Base-by-base conservation (phyloP, 768 basidiomycete genomes). In the Mycena capillaripes region DNA sequence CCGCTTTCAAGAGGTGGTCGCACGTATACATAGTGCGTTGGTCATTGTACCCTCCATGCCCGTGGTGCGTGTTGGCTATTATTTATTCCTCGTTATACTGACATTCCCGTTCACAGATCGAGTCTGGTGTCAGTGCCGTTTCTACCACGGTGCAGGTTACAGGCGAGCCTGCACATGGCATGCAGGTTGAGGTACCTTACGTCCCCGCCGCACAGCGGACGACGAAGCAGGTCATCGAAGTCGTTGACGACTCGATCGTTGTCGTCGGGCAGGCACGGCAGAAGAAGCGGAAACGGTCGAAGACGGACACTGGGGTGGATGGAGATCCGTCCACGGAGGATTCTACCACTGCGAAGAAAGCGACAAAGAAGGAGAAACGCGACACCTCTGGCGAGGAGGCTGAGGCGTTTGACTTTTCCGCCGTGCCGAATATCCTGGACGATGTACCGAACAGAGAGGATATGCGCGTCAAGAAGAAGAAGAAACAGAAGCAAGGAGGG, bases 151-250 rank as follows among this genome's bases (percentile, higher is more conserved):
- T 61, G 34, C 50, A 70, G 8, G 53, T 77, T 60, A 52, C 72
- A 65, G 76, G 78, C 60, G 79, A 75, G 46, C 67, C 79, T 7
- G 78, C 81, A 27, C 73, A 76, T 14, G 84, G 83, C 27, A 87
- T 86, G 80, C 87, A 90, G 63, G 87, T 90, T 40, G 95, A 95
- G 80, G 89, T 96, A 9, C 91, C 95, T 1, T 97, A 92, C 73
- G 86, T 97, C 11, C 95, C 95, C 56, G 87, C 90, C 1, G 81
- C 89, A 0, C 87, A 91, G 76, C 89, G 95, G 23, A 80, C 78
- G 3, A 79, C 73, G 25, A 78, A 79, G 53, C 73, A 76, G 42
- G 50, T 77, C 34, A 74, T 75, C 29, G 69, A 58, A 32, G 79
- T 79, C 23, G 82, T 82, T 36, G 89, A 91, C 53, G 94, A 94